These are phyloP conservation scores for Emericellopsis atlantica DNA, from an alignment of 2,329 filamentous ascomycete species.

Conservation along the genomic window DNA sequence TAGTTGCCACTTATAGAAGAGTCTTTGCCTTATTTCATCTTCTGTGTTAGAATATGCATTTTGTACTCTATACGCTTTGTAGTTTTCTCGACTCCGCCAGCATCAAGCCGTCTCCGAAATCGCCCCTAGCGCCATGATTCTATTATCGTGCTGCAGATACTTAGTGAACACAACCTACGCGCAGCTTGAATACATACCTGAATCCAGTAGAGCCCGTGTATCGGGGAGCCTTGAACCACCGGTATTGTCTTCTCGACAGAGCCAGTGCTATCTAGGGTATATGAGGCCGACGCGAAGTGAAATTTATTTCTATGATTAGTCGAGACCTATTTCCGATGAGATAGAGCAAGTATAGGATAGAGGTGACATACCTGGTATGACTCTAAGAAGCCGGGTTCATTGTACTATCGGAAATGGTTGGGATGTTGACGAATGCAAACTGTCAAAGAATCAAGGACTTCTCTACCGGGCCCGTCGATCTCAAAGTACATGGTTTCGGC, in stretches of 20 bases:
- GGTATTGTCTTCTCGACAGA: conserved; percentile 3
- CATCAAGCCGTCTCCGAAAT: conserved; percentile 1
- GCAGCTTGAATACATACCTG: conserved; percentile 3
- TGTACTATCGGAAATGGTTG: conserved; percentile 1
- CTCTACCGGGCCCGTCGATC: conserved; percentile 5
- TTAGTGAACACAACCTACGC: conserved; percentile 2
- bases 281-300: conserved; percentile 2
- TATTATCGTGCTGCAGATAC: conserved; percentile 4
- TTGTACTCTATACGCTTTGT: too few relatives aligned
- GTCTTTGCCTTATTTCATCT: too few relatives aligned
- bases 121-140: conserved; percentile 4
- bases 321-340: conserved; percentile 4
- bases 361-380: conserved; percentile 4
- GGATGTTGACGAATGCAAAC: conserved; percentile 3
- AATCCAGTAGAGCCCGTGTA: conserved; percentile 6
- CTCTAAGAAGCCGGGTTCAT: conserved; percentile 3
- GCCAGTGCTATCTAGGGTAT: not conserved
- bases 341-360: conserved; percentile 1
- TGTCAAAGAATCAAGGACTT: conserved; percentile 5
- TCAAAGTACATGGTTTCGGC: conserved; percentile 4
- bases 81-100: too few relatives aligned
- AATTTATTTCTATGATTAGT: conserved; percentile 4
- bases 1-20: too few relatives aligned
- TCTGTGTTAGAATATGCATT: too few relatives aligned
- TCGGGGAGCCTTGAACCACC: conserved; percentile 4